phyloP scores from a whole-genome alignment of 208 protist genomes.

The Crithidia sp. region DNA sequence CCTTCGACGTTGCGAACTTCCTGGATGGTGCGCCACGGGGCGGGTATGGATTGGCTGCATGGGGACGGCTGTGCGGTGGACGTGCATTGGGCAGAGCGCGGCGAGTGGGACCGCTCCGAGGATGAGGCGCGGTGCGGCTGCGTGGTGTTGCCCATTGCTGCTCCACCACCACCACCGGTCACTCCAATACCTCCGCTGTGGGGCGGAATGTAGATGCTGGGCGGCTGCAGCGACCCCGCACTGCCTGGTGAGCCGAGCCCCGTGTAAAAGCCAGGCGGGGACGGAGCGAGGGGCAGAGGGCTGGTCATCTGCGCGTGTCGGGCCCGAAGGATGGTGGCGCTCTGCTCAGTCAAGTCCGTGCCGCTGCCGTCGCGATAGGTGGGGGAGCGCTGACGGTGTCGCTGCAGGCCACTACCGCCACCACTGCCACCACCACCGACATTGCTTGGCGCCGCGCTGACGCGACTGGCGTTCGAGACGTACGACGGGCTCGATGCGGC shows the following conservation, averaged over 20 bases:
- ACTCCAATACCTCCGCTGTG: too few relatives aligned
- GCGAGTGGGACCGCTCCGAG: slow-evolving; percentile 1
- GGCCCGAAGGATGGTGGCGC: not conserved
- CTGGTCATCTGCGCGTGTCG: slow-evolving; percentile 10
- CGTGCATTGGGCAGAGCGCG: not conserved
- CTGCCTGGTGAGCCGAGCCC: not conserved
- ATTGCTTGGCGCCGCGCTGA: not conserved
- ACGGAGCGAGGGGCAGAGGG: slow-evolving; percentile 6
- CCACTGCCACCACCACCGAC: too few relatives aligned
- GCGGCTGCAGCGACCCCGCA: not conserved
- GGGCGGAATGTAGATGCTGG: too few relatives aligned
- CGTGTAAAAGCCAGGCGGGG: not conserved
- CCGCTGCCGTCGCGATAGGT: not conserved
- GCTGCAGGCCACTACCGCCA: not conserved
- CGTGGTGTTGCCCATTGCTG: not conserved
- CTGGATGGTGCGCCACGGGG: slow-evolving; percentile 24
- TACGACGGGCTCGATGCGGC: not conserved
- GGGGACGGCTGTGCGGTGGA: slow-evolving; percentile 11
- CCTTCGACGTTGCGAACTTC: slow-evolving; percentile 23
- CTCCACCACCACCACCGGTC: too few relatives aligned
- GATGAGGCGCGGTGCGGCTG: slow-evolving; percentile 5
- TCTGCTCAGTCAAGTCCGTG: slow-evolving; percentile 9
- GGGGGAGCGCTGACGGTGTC: slow-evolving; percentile 3
- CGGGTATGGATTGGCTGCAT: not conserved
- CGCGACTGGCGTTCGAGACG: not conserved